Evolutionary conservation across 306 rosid species (phyloP), one percentile per base, ranked within the genome.

Genomic region (Lathyrus aphaca): DNA sequence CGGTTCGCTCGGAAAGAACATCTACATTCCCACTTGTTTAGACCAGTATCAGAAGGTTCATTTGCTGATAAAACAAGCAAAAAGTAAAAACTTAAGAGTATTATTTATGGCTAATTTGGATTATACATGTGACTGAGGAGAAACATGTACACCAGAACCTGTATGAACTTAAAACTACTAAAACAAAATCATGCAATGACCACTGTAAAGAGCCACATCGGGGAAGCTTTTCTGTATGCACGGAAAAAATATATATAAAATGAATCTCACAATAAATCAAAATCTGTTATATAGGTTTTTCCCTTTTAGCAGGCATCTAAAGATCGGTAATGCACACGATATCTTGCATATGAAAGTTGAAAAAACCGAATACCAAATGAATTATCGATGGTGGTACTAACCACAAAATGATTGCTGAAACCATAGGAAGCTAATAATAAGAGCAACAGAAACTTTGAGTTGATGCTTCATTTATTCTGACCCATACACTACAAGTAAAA

Each of bases 11-110:
- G 86, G 60, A 80, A 74, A 74, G 76, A 69, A 74, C 97, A 94
- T 74, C 72, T 81, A 75, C 98, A 94, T 6, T 80, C 83, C 97
- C 97, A 94, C 69, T 86, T 86, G 71, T 79, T 82, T 59, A 73
- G 68, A 48, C 64, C 77, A 72, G 77, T 14, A 78, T 67, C 64
- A 15, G 87, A 80, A 75, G 80, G 74, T 74, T 77, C 78, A 68
- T 74, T 91, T 90, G 86, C 85, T 59, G 49, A n/a, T 79, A 57
- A 72, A 49, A 68, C 66, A 46, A 60, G 65, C 32, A 71, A 37
- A 77, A 73, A 50, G 69, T 79, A 16, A 35, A 9, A 9, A 38
- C 1, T 60, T 39, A 56, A 51, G 68, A 49, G 77, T 62, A 30
- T 18, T 8, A 39, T 37, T 18, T 10, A 44, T 37, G 53, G 53